Conservation (phyloP, 2,329 filamentous ascomycete species). For the Cytospora piceicola region DNA sequence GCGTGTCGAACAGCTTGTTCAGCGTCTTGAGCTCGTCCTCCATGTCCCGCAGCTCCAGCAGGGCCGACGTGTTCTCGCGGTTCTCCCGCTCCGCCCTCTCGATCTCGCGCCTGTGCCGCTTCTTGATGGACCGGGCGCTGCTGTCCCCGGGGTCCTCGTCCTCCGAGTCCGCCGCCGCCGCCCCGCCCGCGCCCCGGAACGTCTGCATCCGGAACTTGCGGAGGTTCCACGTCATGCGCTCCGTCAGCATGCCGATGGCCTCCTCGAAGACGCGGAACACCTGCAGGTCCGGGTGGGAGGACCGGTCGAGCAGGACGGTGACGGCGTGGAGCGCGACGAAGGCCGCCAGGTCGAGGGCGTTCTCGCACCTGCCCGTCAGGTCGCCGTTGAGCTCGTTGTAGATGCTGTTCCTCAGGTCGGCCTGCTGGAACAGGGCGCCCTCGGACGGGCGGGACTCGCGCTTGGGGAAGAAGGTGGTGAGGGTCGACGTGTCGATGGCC, state of each 20-base stretch:
- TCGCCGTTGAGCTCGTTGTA: conserved; percentile 70
- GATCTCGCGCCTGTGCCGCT: conserved; percentile 45
- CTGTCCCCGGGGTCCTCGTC: conserved; percentile 44
- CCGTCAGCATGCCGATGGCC: conserved; percentile 65
- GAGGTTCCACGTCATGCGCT: conserved; percentile 64
- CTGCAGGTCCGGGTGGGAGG: conserved; percentile 64
- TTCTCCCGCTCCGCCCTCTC: conserved; percentile 58
- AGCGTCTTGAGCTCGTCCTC: conserved; percentile 66
- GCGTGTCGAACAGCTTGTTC: conserved; percentile 59
- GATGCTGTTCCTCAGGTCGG: conserved; percentile 65
- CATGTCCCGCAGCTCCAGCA: conserved; percentile 66
- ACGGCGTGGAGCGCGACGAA: conserved; percentile 65
- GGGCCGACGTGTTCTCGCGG: conserved; percentile 63
- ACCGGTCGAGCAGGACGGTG: conserved; percentile 62
- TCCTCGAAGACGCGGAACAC: conserved; percentile 69
- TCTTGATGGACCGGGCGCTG: conserved; percentile 48
- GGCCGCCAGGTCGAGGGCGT: conserved; percentile 64
- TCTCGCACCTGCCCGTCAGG: conserved; percentile 64
- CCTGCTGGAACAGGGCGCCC: conserved; percentile 60
- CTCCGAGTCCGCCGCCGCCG: conserved; percentile 38
- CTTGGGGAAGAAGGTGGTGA: conserved; percentile 60
- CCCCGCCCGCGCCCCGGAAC: conserved; percentile 50
- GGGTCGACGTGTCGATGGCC: conserved; percentile 56
- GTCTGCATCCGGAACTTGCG: conserved; percentile 64
- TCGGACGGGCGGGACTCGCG: conserved; percentile 59